Conservation (phyloP, 2,329 filamentous ascomycete species). For the Cadophora luteo-olivacea region DNA sequence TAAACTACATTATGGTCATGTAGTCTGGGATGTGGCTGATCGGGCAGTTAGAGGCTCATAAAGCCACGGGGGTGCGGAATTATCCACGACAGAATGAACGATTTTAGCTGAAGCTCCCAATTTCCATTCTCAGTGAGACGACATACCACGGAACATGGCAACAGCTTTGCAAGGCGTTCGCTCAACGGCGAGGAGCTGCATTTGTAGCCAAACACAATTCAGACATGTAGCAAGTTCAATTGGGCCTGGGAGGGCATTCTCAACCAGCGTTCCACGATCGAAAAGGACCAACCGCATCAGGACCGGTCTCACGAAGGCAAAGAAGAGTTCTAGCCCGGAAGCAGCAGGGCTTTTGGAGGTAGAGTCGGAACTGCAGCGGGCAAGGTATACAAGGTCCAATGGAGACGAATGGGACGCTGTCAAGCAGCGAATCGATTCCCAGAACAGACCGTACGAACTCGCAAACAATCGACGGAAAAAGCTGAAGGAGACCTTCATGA, state of each 20-base stretch:
- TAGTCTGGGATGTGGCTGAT: background rate
- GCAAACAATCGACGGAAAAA: constrained; percentile 29
- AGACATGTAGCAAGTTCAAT: constrained; percentile 32
- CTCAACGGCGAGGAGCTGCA: constrained; percentile 38
- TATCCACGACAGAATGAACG: background rate
- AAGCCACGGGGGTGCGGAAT: constrained; percentile 7
- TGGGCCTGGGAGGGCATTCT: constrained; percentile 35
- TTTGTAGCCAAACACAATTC: constrained; percentile 29
- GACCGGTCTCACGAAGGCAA: constrained; percentile 19
- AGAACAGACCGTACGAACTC: constrained; percentile 22
- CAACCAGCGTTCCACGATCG: constrained; percentile 33
- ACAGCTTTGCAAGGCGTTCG: constrained; percentile 42
- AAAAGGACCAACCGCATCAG: constrained; percentile 24
- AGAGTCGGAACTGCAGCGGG: background rate
- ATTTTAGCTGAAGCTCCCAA: constrained; percentile 12
- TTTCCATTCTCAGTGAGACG: background rate
- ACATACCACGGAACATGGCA: constrained; percentile 38
- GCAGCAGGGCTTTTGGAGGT: constrained; percentile 11
- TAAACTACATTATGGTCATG: background rate
- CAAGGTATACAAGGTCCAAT: constrained; percentile 6
- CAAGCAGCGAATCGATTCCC: constrained; percentile 20
- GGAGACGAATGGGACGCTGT: constrained; percentile 23
- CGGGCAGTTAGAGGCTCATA: background rate
- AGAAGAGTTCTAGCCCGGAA: constrained; percentile 21
- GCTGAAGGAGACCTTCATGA: constrained; percentile 44